Evolutionary conservation across 768 basidiomycete genomes (phyloP).

Genomic region (Lactarius deliciosus): DNA sequence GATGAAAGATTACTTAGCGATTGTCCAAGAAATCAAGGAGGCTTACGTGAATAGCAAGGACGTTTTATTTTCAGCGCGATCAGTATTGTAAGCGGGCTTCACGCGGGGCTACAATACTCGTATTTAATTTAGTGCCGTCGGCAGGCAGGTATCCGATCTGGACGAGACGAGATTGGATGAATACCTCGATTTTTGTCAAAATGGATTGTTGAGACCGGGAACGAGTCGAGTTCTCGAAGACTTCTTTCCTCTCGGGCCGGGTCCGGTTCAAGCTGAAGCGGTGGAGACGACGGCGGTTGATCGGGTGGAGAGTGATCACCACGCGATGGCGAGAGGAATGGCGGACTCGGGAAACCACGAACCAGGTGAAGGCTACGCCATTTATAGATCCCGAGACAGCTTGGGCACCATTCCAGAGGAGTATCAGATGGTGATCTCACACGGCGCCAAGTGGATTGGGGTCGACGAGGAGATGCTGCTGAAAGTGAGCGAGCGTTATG

Average conservation of each 20-base stretch:
- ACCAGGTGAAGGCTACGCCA: slow-evolving; percentile 61
- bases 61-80: slow-evolving; percentile 25
- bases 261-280: not conserved
- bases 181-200: slow-evolving; percentile 25
- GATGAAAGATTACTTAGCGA: slow-evolving; percentile 24
- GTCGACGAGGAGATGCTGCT: slow-evolving; percentile 52
- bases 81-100: slow-evolving; percentile 20
- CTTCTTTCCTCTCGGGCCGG: slow-evolving; percentile 24
- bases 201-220: slow-evolving; percentile 13
- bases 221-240: slow-evolving; percentile 38
- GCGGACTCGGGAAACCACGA: slow-evolving; percentile 33
- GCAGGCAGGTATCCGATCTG: slow-evolving; percentile 23
- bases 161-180: slow-evolving; percentile 21
- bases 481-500: slow-evolving; percentile 60
- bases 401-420: slow-evolving; percentile 56
- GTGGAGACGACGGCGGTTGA: slow-evolving; percentile 7
- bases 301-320: slow-evolving; percentile 7
- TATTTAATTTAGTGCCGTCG: not conserved
- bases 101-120: too few relatives aligned
- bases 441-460: slow-evolving; percentile 56
- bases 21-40: slow-evolving; percentile 20
- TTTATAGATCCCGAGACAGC: slow-evolving; percentile 69
- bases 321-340: slow-evolving; percentile 20
- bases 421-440: slow-evolving; percentile 49
- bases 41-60: slow-evolving; percentile 8